A percentile compares a stretch with the other conserved stretches of the same genome.
Conservation (phyloP, 2,329 filamentous ascomycete genomes). For the Colletotrichum kahawae region DNA sequence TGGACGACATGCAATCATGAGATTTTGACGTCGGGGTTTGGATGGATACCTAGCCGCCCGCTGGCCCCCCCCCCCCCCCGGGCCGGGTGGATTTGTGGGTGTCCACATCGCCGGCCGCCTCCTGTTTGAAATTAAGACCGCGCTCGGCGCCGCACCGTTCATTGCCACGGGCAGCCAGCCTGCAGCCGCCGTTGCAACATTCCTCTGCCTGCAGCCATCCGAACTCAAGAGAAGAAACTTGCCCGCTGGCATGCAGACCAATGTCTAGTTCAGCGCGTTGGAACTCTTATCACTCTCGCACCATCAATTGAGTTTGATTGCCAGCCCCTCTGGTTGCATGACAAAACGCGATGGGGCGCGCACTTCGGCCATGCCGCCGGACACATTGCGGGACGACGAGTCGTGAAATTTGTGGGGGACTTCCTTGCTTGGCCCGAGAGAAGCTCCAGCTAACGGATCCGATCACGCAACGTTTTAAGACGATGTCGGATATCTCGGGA, state of each 20-base stretch:
- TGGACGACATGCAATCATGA: not conserved
- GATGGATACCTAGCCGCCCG: not conserved
- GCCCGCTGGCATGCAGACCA: not conserved
- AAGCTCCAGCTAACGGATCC: not conserved
- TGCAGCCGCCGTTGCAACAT: not conserved
- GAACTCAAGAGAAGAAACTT: not conserved
- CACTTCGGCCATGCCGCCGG: not conserved
- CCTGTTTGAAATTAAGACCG: not conserved
- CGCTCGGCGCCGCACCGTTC: not conserved
- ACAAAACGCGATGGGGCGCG: not conserved
- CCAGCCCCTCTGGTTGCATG: not conserved
- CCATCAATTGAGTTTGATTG: not conserved
- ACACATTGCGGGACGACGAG: not conserved
- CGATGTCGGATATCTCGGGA: conserved; percentile 4
- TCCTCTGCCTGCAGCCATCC: not conserved
- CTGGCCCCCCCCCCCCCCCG: not conserved
- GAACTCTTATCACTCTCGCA: not conserved
- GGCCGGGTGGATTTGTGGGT: not conserved
- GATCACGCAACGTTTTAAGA: conserved; percentile 5
- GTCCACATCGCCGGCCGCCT: not conserved
- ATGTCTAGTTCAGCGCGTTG: not conserved
- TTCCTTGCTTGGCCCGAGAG: not conserved
- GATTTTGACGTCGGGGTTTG: not conserved
- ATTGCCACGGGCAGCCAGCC: not conserved
- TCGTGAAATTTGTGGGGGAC: not conserved